Percentiles rank a stretch among this genome's conserved stretches.
Evolutionary conservation across 1,284 basidiomycete genomes (phyloP).

Genomic region (Bjerkandera adusta): DNA sequence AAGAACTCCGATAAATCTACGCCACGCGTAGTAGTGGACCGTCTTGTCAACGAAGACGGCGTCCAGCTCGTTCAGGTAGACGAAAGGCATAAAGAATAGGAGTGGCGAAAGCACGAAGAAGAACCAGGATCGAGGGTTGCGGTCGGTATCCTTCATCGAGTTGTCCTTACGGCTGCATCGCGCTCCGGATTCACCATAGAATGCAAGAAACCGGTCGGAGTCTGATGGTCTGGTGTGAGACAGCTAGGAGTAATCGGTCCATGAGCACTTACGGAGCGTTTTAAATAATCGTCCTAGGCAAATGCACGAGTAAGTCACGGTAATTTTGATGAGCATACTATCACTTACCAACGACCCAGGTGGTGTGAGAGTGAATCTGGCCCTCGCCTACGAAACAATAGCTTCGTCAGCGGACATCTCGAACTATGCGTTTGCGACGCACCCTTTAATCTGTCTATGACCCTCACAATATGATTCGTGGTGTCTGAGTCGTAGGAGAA

Average conservation of each 20-base stretch:
- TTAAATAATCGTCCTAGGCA: slow-evolving; percentile 1
- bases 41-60: slow-evolving; percentile 4
- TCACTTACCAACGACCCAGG: slow-evolving; percentile 5
- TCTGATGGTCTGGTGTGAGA: background rate
- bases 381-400: background rate
- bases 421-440: background rate
- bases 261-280: slow-evolving; percentile 2
- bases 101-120: background rate
- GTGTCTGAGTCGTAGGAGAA: background rate
- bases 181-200: slow-evolving; percentile 22
- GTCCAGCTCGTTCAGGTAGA: slow-evolving; percentile 3
- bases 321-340: background rate
- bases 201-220: slow-evolving; percentile 8
- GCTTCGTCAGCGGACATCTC: background rate
- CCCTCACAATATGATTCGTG: background rate
- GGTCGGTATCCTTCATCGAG: background rate
- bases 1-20: background rate
- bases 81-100: slow-evolving; percentile 1
- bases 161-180: slow-evolving; percentile 15
- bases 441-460: background rate
- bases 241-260: background rate
- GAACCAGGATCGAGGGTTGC: background rate
- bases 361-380: background rate
- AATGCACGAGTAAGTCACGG: background rate
- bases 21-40: background rate